Base-by-base conservation (phyloP, 2,329 filamentous ascomycete genomes). In the Sarocladiaceae sp. region DNA sequence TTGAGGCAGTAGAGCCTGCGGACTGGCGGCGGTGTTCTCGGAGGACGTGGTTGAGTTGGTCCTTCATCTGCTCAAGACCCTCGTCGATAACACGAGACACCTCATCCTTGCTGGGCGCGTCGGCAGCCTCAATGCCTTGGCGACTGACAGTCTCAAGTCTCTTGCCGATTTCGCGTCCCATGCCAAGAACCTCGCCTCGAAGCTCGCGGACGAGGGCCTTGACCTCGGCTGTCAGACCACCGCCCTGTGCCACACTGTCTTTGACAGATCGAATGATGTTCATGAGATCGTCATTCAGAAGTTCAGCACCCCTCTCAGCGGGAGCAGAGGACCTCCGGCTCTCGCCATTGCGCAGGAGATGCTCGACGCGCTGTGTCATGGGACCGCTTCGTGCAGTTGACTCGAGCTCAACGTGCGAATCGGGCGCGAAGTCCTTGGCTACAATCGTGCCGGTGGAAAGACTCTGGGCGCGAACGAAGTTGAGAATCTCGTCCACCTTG, bases 131-230 rank as follows among this genome's bases (percentile, higher is more conserved):
- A n/a, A 32, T 5, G 16, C 15, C 27, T 4, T 23, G 40, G 5
- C 20, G 40, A 6, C 29, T 24, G 9, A 80, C 74, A 49, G 88
- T 80, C 49, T 93, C 87, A n/a, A 97, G 74, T 52, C 89, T 85
- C 46, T 88, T 83, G 32, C 85, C 89, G 39, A 97, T 80, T 52
- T 96, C 89, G 46, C 91, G 78, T 3, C 91, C 91, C 90, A 96
- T 96, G 3, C 89, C 90, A 4, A 96, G 73, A 7, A 97, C 89
- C 59, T 97, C 91, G 3, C 89, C 90, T 18, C 91, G 83, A 27
- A 97, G 74, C 57, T 96, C 90, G 19, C 89, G 83, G 7, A 96
- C 86, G 7, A 95, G 74, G 3, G 88, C 83, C 64, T 97, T 97
- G 51, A 95, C 88, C 60, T 95, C 88, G 45, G 88, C 88, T 2